phyloP scores from a whole-genome alignment of 768 basidiomycete genomes.

The Piloderma croceum region DNA sequence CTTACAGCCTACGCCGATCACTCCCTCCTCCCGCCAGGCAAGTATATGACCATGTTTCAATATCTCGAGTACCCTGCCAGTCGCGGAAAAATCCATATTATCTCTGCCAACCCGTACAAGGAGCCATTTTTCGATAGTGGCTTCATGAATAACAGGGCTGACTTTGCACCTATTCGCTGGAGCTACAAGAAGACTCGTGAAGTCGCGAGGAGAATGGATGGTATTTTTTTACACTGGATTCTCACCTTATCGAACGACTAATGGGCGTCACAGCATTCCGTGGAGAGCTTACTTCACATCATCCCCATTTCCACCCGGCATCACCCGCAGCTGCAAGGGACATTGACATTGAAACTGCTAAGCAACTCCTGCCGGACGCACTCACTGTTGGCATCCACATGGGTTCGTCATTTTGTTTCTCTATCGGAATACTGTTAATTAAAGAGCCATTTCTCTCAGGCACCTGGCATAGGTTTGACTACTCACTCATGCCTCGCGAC shows the following conservation, averaged over 20 bases:
- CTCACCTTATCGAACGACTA: too few relatives aligned
- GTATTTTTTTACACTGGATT: too few relatives aligned
- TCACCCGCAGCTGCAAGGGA: slow-evolving; percentile 55
- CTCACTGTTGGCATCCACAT: slow-evolving; percentile 70
- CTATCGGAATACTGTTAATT: neutral
- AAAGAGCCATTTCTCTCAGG: slow-evolving; percentile 18
- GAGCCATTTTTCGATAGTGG: slow-evolving; percentile 65
- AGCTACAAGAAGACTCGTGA: slow-evolving; percentile 75
- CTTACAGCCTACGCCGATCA: slow-evolving; percentile 61
- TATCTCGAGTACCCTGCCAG: slow-evolving; percentile 64
- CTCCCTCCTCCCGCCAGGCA: slow-evolving; percentile 62
- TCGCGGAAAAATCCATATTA: slow-evolving; percentile 69
- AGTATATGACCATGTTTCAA: slow-evolving; percentile 59
- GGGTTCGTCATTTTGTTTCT: slow-evolving; percentile 32
- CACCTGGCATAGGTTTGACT: slow-evolving; percentile 45
- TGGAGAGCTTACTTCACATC: slow-evolving; percentile 66
- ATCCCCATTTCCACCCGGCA: slow-evolving; percentile 69
- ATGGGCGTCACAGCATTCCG: slow-evolving; percentile 54
- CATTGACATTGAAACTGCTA: slow-evolving; percentile 65
- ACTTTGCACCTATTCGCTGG: slow-evolving; percentile 72
- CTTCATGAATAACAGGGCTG: slow-evolving; percentile 78
- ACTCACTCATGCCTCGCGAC: neutral
- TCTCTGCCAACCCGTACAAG: slow-evolving; percentile 53
- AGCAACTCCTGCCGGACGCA: slow-evolving; percentile 51
- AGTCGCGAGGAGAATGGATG: slow-evolving; percentile 66